A percentile compares a stretch with the other conserved stretches of the same genome.
Evolutionary conservation across 768 basidiomycete species (phyloP).

Genomic region (Ephemerocybe angulata): DNA sequence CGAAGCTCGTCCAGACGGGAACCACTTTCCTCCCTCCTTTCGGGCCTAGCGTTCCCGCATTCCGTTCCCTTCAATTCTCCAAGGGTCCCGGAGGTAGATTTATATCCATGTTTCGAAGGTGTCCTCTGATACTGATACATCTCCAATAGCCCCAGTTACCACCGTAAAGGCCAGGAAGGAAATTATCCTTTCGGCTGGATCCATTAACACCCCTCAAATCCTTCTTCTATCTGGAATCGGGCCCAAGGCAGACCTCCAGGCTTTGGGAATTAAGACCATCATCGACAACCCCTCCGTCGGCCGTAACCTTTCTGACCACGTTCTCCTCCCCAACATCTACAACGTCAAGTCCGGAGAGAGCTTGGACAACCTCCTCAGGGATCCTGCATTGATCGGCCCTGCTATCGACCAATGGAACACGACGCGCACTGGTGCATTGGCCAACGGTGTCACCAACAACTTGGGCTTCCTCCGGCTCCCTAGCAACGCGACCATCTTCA

Average conservation of each 20-base stretch:
- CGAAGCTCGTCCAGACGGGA: slow-evolving; percentile 20
- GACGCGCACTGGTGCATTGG: slow-evolving; percentile 26
- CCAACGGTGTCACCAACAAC: slow-evolving; percentile 25
- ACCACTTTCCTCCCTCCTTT: background rate
- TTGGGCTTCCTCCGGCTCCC: slow-evolving; percentile 30
- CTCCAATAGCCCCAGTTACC: slow-evolving; percentile 1
- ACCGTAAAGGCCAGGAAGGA: slow-evolving; percentile 13
- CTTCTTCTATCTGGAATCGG: slow-evolving; percentile 45
- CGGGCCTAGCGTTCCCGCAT: slow-evolving; percentile 11
- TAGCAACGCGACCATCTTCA: slow-evolving; percentile 21
- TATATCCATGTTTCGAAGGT: background rate
- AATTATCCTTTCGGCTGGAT: slow-evolving; percentile 17
- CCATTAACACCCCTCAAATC: slow-evolving; percentile 16
- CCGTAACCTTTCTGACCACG: slow-evolving; percentile 45
- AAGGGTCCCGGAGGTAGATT: background rate
- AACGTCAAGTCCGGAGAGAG: slow-evolving; percentile 22
- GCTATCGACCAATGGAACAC: slow-evolving; percentile 24
- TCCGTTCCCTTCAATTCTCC: slow-evolving; percentile 20
- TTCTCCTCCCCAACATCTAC: slow-evolving; percentile 23
- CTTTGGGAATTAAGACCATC: slow-evolving; percentile 35
- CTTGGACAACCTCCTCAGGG: slow-evolving; percentile 22
- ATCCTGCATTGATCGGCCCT: slow-evolving; percentile 10
- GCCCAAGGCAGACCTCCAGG: slow-evolving; percentile 26
- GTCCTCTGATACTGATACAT: background rate
- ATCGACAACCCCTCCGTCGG: slow-evolving; percentile 42